Conservation (phyloP, 1,284 basidiomycete species). For the Irpex rosettiformis region DNA sequence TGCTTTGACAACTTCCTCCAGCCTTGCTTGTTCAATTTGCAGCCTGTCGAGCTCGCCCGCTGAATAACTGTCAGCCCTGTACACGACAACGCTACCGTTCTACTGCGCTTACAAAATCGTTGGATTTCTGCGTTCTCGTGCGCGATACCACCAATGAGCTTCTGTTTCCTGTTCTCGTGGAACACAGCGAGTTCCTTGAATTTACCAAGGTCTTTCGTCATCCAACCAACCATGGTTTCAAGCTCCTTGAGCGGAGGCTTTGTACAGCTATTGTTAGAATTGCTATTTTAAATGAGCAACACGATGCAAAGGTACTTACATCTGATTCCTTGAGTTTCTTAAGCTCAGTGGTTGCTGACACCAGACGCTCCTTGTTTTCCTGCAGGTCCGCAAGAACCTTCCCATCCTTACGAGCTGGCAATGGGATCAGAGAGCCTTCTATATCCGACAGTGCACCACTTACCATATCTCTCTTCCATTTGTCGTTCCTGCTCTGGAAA, state of each 20-base stretch:
- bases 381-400: constrained; percentile 59
- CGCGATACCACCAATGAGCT: constrained; percentile 57
- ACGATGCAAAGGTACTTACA: constrained; percentile 33
- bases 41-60: constrained; percentile 45
- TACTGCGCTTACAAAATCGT: constrained; percentile 39
- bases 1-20: constrained; percentile 65
- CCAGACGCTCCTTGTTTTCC: constrained; percentile 43
- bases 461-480: constrained; percentile 76
- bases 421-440: background rate
- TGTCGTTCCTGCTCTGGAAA: constrained; percentile 67
- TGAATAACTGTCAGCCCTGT: constrained; percentile 39
- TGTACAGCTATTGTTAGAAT: constrained; percentile 5
- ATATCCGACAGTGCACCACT: constrained; percentile 18
- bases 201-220: constrained; percentile 65
- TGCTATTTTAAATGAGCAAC: constrained; percentile 12
- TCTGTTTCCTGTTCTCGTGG: constrained; percentile 61
- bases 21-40: constrained; percentile 57
- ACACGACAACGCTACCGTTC: background rate
- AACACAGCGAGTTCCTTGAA: constrained; percentile 64
- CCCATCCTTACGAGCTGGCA: constrained; percentile 63
- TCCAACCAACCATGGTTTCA: constrained; percentile 50
- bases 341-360: constrained; percentile 46
- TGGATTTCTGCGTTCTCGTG: constrained; percentile 61
- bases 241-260: constrained; percentile 67
- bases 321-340: constrained; percentile 58